Conservation (phyloP, 2,329 filamentous ascomycete species). For the Penicillium sp. region DNA sequence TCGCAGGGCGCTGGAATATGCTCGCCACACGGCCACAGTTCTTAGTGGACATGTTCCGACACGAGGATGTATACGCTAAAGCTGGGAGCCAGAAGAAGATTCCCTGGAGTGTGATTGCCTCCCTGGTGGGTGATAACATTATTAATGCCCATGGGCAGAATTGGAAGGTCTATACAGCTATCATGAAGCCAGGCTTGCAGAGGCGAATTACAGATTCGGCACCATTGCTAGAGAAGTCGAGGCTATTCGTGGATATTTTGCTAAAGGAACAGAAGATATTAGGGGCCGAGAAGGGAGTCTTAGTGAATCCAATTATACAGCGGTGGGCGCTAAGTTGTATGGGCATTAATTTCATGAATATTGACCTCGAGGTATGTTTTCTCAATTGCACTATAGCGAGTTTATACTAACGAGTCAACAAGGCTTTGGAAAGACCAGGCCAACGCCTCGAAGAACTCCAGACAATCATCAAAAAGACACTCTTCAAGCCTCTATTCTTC, state of each 20-base stretch:
- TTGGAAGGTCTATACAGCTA: conserved; percentile 34
- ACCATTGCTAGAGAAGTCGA: conserved; percentile 22
- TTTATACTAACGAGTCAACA: background rate
- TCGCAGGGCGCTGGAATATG: conserved; percentile 48
- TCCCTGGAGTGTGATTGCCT: conserved; percentile 37
- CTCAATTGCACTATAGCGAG: background rate
- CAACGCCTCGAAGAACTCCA: conserved; percentile 24
- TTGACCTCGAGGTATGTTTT: conserved; percentile 22
- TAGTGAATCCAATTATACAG: conserved; percentile 23
- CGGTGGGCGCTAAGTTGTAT: conserved; percentile 27
- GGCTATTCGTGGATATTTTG: conserved; percentile 22
- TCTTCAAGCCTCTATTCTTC: conserved; percentile 26
- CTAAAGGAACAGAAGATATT: conserved; percentile 14
- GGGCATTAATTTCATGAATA: conserved; percentile 24
- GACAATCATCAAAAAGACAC: conserved; percentile 24
- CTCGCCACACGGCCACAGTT: conserved; percentile 44
- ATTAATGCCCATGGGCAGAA: conserved; percentile 37
- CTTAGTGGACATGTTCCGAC: conserved; percentile 38
- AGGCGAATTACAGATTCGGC: conserved; percentile 22
- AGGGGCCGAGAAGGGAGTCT: conserved; percentile 9
- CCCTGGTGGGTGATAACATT: conserved; percentile 40
- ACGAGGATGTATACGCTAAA: conserved; percentile 32
- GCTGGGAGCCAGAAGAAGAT: conserved; percentile 43
- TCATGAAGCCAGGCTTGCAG: conserved; percentile 39
- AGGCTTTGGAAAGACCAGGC: conserved; percentile 21